Conservation (phyloP, 2,329 filamentous ascomycete species). For the Chalara sp. region DNA sequence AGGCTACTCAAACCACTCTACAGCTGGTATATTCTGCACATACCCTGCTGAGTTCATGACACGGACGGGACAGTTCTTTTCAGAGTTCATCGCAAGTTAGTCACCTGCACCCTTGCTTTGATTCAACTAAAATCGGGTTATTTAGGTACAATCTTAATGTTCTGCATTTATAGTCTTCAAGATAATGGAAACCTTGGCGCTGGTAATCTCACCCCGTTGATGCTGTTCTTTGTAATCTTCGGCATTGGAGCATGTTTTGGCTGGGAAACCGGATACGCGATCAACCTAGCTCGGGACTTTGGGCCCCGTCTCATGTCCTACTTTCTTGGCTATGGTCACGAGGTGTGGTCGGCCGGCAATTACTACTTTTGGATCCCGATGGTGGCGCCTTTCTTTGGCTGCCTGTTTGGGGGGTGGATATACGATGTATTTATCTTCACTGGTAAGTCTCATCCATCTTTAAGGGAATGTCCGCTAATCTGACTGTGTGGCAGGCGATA, state of each 20-base stretch:
- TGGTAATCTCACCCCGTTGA: slow-evolving; percentile 50
- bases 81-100: too few species aligned
- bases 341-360: slow-evolving; percentile 60
- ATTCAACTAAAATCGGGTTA: too few species aligned
- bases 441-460: too few species aligned
- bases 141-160: slow-evolving; percentile 52
- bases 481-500: too few species aligned
- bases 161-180: slow-evolving; percentile 64
- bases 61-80: too few species aligned
- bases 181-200: slow-evolving; percentile 46
- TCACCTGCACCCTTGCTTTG: too few species aligned
- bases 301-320: slow-evolving; percentile 59
- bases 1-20: too few species aligned
- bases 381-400: slow-evolving; percentile 63
- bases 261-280: slow-evolving; percentile 72
- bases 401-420: slow-evolving; percentile 55
- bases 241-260: slow-evolving; percentile 69
- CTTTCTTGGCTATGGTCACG: slow-evolving; percentile 59
- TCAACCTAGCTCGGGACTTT: slow-evolving; percentile 68
- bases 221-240: slow-evolving; percentile 66
- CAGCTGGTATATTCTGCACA: too few species aligned
- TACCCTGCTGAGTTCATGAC: too few species aligned
- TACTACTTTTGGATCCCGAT: slow-evolving; percentile 73
- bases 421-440: slow-evolving; percentile 55
- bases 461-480: too few species aligned